Percentiles rank a stretch among this genome's conserved stretches.
phyloP scores from a whole-genome alignment of 352 stramenopile genomes.

The Phytophthora rubi region DNA sequence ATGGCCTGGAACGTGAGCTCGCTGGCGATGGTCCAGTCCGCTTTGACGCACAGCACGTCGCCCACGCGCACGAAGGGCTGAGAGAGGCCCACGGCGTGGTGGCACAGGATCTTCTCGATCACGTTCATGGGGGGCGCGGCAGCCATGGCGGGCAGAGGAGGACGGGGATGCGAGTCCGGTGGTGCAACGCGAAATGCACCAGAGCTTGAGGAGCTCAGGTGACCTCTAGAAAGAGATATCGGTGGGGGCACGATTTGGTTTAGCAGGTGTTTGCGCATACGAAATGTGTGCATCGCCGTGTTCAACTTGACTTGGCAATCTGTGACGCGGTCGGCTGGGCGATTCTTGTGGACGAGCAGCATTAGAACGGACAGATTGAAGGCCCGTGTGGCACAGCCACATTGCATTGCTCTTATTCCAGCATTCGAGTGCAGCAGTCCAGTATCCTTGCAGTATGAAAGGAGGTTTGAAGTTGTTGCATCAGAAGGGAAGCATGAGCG shows the following conservation, averaged over 20 bases:
- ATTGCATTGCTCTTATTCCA: background rate
- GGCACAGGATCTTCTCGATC: slow-evolving; percentile 87
- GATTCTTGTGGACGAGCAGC: slow-evolving; percentile 16
- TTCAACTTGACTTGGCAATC: slow-evolving; percentile 9
- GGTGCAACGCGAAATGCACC: slow-evolving; percentile 23
- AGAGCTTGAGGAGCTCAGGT: slow-evolving; percentile 1
- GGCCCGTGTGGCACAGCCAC: background rate
- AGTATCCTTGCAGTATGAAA: too few relatives aligned
- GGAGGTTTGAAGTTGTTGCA: background rate
- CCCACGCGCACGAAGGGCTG: slow-evolving; percentile 62
- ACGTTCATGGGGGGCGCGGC: slow-evolving; percentile 75
- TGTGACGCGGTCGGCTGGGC: slow-evolving; percentile 6
- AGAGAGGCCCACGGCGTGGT: slow-evolving; percentile 41
- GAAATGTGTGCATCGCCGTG: background rate
- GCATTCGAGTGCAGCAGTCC: background rate
- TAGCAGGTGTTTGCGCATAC: slow-evolving; percentile 24
- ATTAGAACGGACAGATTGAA: background rate
- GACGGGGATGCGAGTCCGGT: slow-evolving; percentile 46
- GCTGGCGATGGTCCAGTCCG: slow-evolving; percentile 82
- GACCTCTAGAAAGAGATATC: background rate
- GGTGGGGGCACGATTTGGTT: background rate
- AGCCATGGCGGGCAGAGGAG: slow-evolving; percentile 34
- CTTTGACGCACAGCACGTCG: slow-evolving; percentile 80
- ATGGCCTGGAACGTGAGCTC: slow-evolving; percentile 87
- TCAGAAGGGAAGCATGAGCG: background rate